Evolutionary conservation across 1,284 basidiomycete species (phyloP), one percentile per base, ranked within the genome.

Genomic region (Ganoderma meredithae): DNA sequence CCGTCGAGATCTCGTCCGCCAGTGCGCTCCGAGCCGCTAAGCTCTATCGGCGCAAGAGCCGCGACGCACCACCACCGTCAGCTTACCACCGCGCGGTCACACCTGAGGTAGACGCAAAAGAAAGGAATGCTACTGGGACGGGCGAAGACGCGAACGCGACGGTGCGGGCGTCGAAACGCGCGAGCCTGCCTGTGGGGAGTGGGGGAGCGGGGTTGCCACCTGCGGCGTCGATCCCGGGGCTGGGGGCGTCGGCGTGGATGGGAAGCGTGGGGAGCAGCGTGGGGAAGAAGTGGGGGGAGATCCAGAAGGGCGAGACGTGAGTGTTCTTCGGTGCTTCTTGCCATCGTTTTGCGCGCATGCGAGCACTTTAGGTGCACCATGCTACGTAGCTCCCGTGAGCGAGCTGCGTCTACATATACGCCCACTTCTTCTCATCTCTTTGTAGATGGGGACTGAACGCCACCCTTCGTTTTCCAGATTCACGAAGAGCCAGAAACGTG

Each of bases 401-500:
- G 8, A 39, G 36, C 55, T 36, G 19, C 19, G 7, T 12, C 8
- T 5, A 22, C 12, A n/a, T 19, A 19, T 39, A 19, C 8, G 10
- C 55, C 33, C 19, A n/a, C 33, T 6, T 25, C 44, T 4, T 7
- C 27, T 17, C 22, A 5, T 33, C 33, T 52, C 47, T 31, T 39
- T 13, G 6, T 19, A 4, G 19, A 44, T 31, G 31, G 15, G 67
- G 62, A 47, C 27, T 59, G 60, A 64, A 64, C 63, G 31, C 52
- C 27, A 49, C 53, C 17, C 52, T 12, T 15, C n/a, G 41, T 13
- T 13, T n/a, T 41, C 36, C 70, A 91, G 90, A 39, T 84, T 91
- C 74, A 80, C 85, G 19, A 89, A 88, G 73, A 82, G 81, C 73
- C 88, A 88, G 69, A 91, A 90, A 77, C 87, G 90, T 33, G 91